phyloP scores from a whole-genome alignment of 768 basidiomycete species.

The Russula virescens region DNA sequence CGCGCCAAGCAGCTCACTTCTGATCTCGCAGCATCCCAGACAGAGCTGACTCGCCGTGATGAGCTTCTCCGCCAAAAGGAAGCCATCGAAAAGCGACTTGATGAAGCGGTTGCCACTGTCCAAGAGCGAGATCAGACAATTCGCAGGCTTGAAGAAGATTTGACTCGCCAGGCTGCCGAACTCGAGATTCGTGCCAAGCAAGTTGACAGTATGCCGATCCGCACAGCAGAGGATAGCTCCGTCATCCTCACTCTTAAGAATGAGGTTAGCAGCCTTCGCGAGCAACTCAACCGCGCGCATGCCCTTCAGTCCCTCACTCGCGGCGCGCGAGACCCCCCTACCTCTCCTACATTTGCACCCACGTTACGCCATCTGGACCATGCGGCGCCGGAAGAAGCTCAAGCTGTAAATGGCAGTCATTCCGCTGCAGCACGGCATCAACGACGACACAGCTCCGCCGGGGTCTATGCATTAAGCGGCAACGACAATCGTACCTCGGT shows the following conservation, averaged over 20 bases:
- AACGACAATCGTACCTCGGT: slow-evolving; percentile 66
- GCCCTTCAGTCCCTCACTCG: slow-evolving; percentile 84
- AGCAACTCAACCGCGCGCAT: slow-evolving; percentile 94
- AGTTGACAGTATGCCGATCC: slow-evolving; percentile 55
- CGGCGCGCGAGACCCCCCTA: slow-evolving; percentile 60
- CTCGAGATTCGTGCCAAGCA: slow-evolving; percentile 72
- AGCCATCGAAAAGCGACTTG: slow-evolving; percentile 72
- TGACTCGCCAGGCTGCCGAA: slow-evolving; percentile 64
- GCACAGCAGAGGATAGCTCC: slow-evolving; percentile 76
- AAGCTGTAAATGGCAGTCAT: slow-evolving; percentile 38
- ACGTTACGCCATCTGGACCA: slow-evolving; percentile 54
- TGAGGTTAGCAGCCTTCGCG: slow-evolving; percentile 87
- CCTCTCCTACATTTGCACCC: slow-evolving; percentile 84
- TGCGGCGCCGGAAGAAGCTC: slow-evolving; percentile 33
- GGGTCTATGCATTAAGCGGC: slow-evolving; percentile 57
- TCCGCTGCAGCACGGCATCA: slow-evolving; percentile 49
- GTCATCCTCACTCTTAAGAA: slow-evolving; percentile 86
- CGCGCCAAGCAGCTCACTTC: slow-evolving; percentile 66
- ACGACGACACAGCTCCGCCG: slow-evolving; percentile 82
- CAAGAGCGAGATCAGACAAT: slow-evolving; percentile 83
- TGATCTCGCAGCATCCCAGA: slow-evolving; percentile 64
- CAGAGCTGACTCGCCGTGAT: slow-evolving; percentile 65
- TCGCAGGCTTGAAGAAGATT: slow-evolving; percentile 71
- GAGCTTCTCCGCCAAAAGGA: slow-evolving; percentile 70
- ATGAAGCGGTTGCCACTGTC: slow-evolving; percentile 67